A percentile compares a stretch with the other conserved stretches of the same genome.
These are phyloP conservation scores for Malus hybrid DNA, from an alignment of 331 rosid species.

Conservation along the genomic window DNA sequence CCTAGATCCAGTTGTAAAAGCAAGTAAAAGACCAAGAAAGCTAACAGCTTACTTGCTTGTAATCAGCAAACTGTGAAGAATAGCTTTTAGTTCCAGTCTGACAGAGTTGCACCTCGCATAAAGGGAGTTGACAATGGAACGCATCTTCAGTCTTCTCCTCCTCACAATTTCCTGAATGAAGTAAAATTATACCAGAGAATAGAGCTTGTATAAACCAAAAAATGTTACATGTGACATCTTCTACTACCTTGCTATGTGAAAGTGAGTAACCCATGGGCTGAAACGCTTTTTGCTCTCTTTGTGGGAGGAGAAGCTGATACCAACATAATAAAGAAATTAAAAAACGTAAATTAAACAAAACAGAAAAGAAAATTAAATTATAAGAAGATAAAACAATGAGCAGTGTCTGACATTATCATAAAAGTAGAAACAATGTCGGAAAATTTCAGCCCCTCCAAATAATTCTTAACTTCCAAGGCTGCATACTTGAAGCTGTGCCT, in stretches of 20 bases:
- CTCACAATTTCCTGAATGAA: slow-evolving; percentile 38
- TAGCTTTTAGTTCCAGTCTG: slow-evolving; percentile 26
- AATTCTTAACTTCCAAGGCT: slow-evolving; percentile 65
- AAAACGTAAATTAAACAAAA: not conserved
- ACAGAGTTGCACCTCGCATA: slow-evolving; percentile 33
- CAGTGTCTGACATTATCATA: slow-evolving; percentile 49
- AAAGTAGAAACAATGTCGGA: slow-evolving; percentile 59
- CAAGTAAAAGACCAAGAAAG: slow-evolving; percentile 9
- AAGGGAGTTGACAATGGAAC: slow-evolving; percentile 48
- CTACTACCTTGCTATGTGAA: slow-evolving; percentile 55
- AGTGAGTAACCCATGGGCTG: slow-evolving; percentile 93
- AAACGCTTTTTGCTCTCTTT: slow-evolving; percentile 22
- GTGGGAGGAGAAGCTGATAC: slow-evolving; percentile 44
- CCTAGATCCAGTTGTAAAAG: not conserved
- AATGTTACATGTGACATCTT: not conserved
- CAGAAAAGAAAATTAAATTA: not conserved
- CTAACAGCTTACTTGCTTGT: slow-evolving; percentile 55
- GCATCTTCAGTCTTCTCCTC: slow-evolving; percentile 54
- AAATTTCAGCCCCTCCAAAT: slow-evolving; percentile 66
- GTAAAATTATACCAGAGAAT: slow-evolving; percentile 5
- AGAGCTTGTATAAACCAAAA: not conserved
- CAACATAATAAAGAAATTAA: slow-evolving; percentile 9
- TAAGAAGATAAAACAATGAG: not conserved
- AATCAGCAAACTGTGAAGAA: slow-evolving; percentile 46
- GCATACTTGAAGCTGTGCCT: slow-evolving; percentile 78